Evolutionary conservation across 192 early-diverging fungal species (phyloP).

Genomic region (Cetraspora pellucida): DNA sequence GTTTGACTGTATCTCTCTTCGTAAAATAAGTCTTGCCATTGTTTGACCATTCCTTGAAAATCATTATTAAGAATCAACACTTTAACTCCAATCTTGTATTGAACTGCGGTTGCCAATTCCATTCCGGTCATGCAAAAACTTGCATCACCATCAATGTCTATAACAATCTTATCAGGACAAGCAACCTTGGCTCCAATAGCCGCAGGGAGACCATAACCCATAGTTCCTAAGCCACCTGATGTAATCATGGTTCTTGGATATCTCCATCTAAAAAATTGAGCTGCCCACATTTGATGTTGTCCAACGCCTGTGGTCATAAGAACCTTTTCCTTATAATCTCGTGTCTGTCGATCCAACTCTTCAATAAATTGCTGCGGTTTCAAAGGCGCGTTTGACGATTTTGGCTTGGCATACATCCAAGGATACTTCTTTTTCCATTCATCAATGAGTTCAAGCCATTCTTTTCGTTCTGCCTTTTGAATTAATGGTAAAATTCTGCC

Average conservation of each 20-base stretch:
- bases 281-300: constrained; percentile 99
- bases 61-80: constrained; percentile 96
- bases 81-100: constrained; percentile 97
- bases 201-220: constrained; percentile 96
- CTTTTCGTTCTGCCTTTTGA: constrained; percentile 65
- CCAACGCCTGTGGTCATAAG: constrained; percentile 97
- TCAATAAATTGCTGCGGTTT: constrained; percentile 96
- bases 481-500: constrained; percentile 77
- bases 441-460: constrained; percentile 83
- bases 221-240: constrained; percentile 97
- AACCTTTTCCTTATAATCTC: constrained; percentile 85
- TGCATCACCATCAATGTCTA: constrained; percentile 99
- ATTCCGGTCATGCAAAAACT: constrained; percentile 98
- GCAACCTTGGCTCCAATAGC: constrained; percentile 98
- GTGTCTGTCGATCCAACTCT: constrained; percentile 85
- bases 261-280: constrained; percentile 93
- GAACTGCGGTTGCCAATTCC: constrained; percentile 97
- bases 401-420: constrained; percentile 75
- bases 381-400: constrained; percentile 61
- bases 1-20: constrained; percentile 95
- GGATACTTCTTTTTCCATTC: constrained; percentile 94
- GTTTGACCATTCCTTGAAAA: constrained; percentile 99
- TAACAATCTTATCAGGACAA: constrained; percentile 88
- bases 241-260: constrained; percentile 87
- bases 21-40: constrained; percentile 97